Conservation (phyloP, 2,329 filamentous ascomycete genomes). For the Fusarium pseudograminearum region DNA sequence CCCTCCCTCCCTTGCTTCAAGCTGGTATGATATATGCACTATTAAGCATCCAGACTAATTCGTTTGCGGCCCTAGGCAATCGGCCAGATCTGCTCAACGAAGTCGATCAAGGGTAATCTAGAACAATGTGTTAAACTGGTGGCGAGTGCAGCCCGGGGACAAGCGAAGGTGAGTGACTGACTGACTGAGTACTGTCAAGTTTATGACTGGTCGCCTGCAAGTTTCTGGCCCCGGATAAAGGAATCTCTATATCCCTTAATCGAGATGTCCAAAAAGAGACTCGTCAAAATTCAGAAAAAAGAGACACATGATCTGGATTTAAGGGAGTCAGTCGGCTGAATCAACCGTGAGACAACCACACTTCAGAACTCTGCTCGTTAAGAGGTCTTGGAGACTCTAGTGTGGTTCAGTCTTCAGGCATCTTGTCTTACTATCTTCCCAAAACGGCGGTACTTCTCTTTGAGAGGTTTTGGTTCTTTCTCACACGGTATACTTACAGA, state of each 20-base stretch:
- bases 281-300: constrained; percentile 17
- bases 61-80: constrained; percentile 70
- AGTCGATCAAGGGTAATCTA: constrained; percentile 82
- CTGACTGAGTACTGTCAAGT: background rate
- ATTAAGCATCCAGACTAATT: constrained; percentile 15
- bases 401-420: constrained; percentile 8
- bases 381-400: background rate
- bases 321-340: constrained; percentile 26
- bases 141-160: constrained; percentile 77
- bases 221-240: constrained; percentile 11
- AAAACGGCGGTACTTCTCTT: constrained; percentile 34
- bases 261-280: constrained; percentile 21
- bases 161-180: constrained; percentile 75
- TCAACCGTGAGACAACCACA: constrained; percentile 39
- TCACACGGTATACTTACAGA: constrained; percentile 43
- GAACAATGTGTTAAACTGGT: constrained; percentile 80
- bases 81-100: constrained; percentile 89
- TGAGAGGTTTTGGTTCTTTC: constrained; percentile 9
- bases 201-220: constrained; percentile 18
- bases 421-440: constrained; percentile 9
- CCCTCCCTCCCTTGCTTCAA: constrained; percentile 31
- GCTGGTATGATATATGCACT: constrained; percentile 16
- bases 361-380: background rate
- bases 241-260: constrained; percentile 31
- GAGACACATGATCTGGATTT: constrained; percentile 10